Conservation (phyloP, 495 filamentous ascomycete species). For the Aspergillus steynii region DNA sequence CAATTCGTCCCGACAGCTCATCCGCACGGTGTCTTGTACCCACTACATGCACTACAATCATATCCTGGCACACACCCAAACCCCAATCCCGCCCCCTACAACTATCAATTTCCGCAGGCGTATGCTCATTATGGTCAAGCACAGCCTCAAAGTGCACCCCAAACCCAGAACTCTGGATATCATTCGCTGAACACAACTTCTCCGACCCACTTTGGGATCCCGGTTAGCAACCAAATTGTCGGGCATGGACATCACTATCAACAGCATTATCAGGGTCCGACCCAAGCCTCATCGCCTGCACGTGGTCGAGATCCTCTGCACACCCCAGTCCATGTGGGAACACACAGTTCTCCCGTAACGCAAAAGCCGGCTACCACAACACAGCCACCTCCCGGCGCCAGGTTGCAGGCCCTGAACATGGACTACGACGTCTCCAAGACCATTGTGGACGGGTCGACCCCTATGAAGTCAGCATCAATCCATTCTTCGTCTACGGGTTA, state of each 20-base stretch:
- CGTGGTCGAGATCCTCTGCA: background rate
- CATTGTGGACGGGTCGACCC: conserved; percentile 47
- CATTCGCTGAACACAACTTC: background rate
- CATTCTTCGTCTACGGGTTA: conserved; percentile 28
- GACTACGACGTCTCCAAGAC: conserved; percentile 44
- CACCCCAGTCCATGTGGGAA: background rate
- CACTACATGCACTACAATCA: conserved; percentile 35
- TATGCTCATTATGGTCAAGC: conserved; percentile 29
- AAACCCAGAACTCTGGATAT: background rate
- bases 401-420: conserved; percentile 11
- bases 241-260: conserved; percentile 10
- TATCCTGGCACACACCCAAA: conserved; percentile 29
- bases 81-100: conserved; percentile 26
- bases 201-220: background rate
- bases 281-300: background rate
- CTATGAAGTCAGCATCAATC: conserved; percentile 23
- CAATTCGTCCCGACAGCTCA: conserved; percentile 31
- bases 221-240: background rate
- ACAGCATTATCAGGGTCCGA: conserved; percentile 20
- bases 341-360: conserved; percentile 1
- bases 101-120: conserved; percentile 27
- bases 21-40: conserved; percentile 36
- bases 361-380: conserved; percentile 28
- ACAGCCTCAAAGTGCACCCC: background rate
- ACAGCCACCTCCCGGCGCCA: conserved; percentile 31